A percentile compares a stretch with the other conserved stretches of the same genome.
Conservation (phyloP, 1,139 yeast species). For the Candida labiduridarum region DNA sequence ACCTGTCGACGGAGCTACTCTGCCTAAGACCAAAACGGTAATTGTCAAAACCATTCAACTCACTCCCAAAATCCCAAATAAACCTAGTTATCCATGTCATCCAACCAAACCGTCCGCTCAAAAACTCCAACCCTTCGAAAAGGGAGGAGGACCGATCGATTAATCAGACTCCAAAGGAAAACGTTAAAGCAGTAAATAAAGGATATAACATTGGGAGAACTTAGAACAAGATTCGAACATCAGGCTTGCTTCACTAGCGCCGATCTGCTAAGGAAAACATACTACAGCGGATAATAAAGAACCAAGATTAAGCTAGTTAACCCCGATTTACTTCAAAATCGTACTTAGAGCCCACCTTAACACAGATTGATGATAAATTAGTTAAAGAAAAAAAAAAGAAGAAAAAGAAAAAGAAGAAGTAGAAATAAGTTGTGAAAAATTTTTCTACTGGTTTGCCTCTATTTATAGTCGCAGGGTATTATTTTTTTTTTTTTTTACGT, state of each 20-base stretch:
- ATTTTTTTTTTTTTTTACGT: background rate
- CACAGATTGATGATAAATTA: conserved; percentile 51
- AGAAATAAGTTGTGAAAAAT: conserved; percentile 3
- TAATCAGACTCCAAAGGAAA: conserved; percentile 9
- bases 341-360: conserved; percentile 45
- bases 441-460: conserved; percentile 7
- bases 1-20: conserved; percentile 91
- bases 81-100: conserved; percentile 23
- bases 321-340: conserved; percentile 13
- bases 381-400: conserved; percentile 16
- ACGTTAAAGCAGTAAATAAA: conserved; percentile 29
- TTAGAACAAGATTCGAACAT: conserved; percentile 17
- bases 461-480: conserved; percentile 3
- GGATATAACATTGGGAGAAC: conserved; percentile 12
- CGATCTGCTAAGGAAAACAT: conserved; percentile 57
- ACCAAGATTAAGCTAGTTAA: conserved; percentile 23
- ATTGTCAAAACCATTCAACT: conserved; percentile 13
- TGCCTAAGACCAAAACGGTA: conserved; percentile 51
- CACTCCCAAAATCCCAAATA: conserved; percentile 21
- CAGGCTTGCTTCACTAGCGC: conserved; percentile 68
- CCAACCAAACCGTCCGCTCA: conserved; percentile 44
- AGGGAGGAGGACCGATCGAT: conserved; percentile 54
- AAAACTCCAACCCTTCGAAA: conserved; percentile 43
- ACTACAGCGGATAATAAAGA: conserved; percentile 33
- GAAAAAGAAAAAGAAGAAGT: conserved; percentile 8